Evolutionary conservation across 176 grass and related monocot genomes (phyloP), one percentile per base, ranked within the genome.

Genomic region (Zizania latifolia): DNA sequence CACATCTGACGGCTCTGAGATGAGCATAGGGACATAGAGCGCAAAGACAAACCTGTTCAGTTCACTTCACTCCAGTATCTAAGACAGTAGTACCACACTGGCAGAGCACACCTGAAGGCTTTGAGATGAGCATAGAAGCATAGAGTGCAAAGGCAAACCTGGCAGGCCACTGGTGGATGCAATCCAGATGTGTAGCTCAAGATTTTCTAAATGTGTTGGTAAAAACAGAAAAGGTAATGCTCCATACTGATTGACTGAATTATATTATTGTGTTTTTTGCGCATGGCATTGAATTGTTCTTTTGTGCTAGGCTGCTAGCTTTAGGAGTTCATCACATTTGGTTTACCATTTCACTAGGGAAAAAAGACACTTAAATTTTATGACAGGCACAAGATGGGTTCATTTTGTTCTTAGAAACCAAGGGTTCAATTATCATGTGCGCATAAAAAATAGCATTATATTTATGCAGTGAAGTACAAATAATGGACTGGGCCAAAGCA

Each of bases 301-400:
- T 62, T 13, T 21, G 53, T 16, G 26, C n/a, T 44, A 50, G 62
- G 31, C 61, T 16, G 26, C n/a, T 44, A 50, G 62, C 39, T 34
- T 81, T 69, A 27, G 26, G 77, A 32, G 17, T 68, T 80, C 31
- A 54, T 8, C 55, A 13, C 61, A 62, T 62, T 71, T 34, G 14
- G 39, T 81, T 81, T 72, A 75, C 77, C 77, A 62, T 62, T 75
- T 41, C 77, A 81, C 84, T 41, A 86, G 67, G 32, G 21, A 68
- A 16, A 27, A 36, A 3, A 16, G 14, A n/a, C n/a, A n/a, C n/a
- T 36, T 3, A 59, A 73, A 48, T 10, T 85, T 29, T 21, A 4
- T 58, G 38, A 67, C 13, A 58, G 38, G 24, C 67, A 31, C 30
- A 48, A 22, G 14, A 8, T n/a, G 10, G 48, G 19, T 80, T n/a